These are phyloP conservation scores for Suillus weaverae DNA, from an alignment of 768 basidiomycete species.

Conservation along the genomic window DNA sequence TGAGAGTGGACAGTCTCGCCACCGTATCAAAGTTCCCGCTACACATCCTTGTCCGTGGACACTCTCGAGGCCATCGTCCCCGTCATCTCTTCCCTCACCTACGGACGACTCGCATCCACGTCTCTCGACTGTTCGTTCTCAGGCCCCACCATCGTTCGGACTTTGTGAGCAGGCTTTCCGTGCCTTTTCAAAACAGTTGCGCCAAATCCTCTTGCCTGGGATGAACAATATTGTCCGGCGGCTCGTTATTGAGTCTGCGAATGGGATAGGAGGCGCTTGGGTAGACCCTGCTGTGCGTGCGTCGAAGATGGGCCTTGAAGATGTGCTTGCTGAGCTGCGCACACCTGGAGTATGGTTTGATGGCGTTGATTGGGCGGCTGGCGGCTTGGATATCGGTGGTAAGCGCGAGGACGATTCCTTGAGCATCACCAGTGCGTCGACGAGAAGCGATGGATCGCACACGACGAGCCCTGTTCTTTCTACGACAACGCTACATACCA, in stretches of 20 bases:
- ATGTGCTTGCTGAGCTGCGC: conserved; percentile 56
- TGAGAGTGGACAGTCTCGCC: conserved; percentile 18
- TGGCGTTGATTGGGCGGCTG: conserved; percentile 61
- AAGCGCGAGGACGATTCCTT: conserved; percentile 49
- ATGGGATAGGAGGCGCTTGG: conserved; percentile 31
- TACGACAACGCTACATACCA: conserved; percentile 74
- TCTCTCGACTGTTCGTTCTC: conserved; percentile 45
- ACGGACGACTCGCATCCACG: conserved; percentile 46
- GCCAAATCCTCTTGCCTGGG: conserved; percentile 58
- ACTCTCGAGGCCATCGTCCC: conserved; percentile 28
- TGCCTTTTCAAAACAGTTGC: conserved; percentile 58
- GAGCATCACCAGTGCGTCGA: conserved; percentile 41
- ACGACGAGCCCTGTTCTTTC: conserved; percentile 73
- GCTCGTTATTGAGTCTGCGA: conserved; percentile 61
- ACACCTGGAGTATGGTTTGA: conserved; percentile 69
- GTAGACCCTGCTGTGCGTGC: conserved; percentile 57
- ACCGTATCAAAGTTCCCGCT: conserved; percentile 25
- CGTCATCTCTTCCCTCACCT: conserved; percentile 9
- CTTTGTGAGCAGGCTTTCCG: conserved; percentile 67
- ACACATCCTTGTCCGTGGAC: conserved; percentile 68
- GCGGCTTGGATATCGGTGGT: conserved; percentile 17
- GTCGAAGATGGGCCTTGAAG: conserved; percentile 57
- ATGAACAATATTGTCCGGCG: conserved; percentile 70
- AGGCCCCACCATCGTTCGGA: conserved; percentile 57
- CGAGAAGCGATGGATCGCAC: conserved; percentile 54